These are phyloP conservation scores for Cercospora zeae-maydis DNA, from an alignment of 2,329 filamentous ascomycete species.

Conservation along the genomic window DNA sequence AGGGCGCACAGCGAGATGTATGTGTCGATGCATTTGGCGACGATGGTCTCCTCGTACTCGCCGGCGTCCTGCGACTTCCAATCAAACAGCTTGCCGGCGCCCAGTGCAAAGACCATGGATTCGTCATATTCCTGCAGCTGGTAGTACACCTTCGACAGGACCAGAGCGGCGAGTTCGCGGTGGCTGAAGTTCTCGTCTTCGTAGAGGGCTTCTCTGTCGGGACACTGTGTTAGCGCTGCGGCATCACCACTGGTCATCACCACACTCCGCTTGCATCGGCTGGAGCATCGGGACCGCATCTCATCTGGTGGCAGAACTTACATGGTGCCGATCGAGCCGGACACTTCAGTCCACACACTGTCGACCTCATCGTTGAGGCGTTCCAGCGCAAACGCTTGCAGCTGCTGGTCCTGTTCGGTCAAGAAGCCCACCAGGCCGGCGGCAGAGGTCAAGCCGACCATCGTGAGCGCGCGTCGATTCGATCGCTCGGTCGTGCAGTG, in stretches of 20 bases:
- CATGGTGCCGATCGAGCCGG: conserved; percentile 89
- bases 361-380: conserved; percentile 96
- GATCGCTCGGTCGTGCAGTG: not conserved
- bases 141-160: conserved; percentile 97
- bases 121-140: conserved; percentile 98
- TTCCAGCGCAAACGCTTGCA: conserved; percentile 92
- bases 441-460: conserved; percentile 92
- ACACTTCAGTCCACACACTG: conserved; percentile 95
- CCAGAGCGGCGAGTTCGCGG: conserved; percentile 86
- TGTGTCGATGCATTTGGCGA: conserved; percentile 94
- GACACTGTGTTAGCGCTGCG: conserved; percentile 23
- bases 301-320: conserved; percentile 48
- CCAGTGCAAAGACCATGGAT: conserved; percentile 96
- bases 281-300: not conserved
- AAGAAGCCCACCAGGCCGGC: conserved; percentile 94
- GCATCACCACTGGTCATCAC: not conserved
- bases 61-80: conserved; percentile 68
- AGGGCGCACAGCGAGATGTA: conserved; percentile 79
- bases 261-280: not conserved
- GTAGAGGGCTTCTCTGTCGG: conserved; percentile 82
- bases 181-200: conserved; percentile 95
- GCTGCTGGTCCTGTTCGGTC: conserved; percentile 86
- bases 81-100: conserved; percentile 91
- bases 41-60: conserved; percentile 98
- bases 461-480: conserved; percentile 41